A percentile compares a stretch with the other conserved stretches of the same genome.
Conservation (phyloP, 306 rosid species). For the Canavalia ensiformis region DNA sequence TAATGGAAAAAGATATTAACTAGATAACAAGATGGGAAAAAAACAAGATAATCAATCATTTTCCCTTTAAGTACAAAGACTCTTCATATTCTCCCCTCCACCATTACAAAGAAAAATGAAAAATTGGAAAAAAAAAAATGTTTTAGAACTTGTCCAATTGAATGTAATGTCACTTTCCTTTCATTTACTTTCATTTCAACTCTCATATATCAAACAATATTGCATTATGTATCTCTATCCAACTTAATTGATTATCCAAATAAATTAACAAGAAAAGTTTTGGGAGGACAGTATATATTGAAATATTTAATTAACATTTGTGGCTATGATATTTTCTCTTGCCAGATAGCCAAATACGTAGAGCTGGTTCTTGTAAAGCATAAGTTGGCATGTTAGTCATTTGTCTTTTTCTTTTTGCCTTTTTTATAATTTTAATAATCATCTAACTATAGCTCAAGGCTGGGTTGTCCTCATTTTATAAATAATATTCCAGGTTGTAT, state of each 20-base stretch:
- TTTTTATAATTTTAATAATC: conserved; percentile 3
- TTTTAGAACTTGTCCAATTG: neutral
- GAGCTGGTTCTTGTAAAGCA: conserved; percentile 35
- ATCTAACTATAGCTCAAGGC: neutral
- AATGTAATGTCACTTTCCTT: neutral
- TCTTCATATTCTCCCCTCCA: conserved; percentile 27
- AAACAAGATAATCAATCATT: neutral
- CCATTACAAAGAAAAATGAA: neutral
- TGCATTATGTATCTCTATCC: neutral
- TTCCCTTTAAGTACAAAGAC: neutral
- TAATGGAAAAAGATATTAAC: neutral
- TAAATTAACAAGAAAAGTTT: neutral
- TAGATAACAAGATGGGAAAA: neutral
- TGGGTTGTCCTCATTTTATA: neutral
- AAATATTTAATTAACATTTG: conserved; percentile 23
- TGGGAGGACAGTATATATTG: neutral
- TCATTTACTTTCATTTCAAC: neutral
- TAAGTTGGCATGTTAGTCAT: conserved; percentile 41
- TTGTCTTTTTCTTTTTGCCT: neutral
- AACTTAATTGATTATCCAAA: neutral
- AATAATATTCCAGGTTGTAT: conserved; percentile 8
- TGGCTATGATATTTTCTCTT: neutral
- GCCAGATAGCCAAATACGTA: conserved; percentile 17
- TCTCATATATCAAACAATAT: neutral
- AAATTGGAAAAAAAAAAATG: neutral